Percentiles rank a stretch among this genome's conserved stretches.
phyloP scores from a whole-genome alignment of 306 rosid genomes.

The Dicorynia guianensis region DNA sequence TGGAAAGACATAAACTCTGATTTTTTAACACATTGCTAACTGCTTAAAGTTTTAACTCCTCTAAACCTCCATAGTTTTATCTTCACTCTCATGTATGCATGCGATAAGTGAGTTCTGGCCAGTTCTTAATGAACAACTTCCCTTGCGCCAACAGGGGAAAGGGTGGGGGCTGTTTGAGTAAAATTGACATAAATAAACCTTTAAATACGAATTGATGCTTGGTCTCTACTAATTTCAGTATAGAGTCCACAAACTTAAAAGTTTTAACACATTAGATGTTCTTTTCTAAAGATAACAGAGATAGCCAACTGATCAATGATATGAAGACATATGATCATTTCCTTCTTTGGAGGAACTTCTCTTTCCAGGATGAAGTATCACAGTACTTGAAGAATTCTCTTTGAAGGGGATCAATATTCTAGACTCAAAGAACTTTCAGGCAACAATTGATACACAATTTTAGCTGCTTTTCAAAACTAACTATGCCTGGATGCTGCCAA shows the following conservation, averaged over 20 bases:
- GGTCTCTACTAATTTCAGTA: neutral
- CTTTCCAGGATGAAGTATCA: neutral
- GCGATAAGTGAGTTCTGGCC: constrained; percentile 9
- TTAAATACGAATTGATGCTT: neutral
- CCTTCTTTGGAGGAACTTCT: constrained; percentile 23
- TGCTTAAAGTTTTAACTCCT: neutral
- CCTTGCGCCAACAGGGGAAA: neutral
- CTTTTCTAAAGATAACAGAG: constrained; percentile 4
- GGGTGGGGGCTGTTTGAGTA: no score
- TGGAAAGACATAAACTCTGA: neutral
- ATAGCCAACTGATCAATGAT: constrained; percentile 10
- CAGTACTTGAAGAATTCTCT: neutral
- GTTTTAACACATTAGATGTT: constrained; percentile 1
- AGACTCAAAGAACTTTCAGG: neutral
- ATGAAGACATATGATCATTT: neutral
- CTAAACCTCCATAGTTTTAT: constrained; percentile 6
- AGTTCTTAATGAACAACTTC: neutral
- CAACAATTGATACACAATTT: neutral
- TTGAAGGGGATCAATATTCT: neutral
- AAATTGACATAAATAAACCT: neutral
- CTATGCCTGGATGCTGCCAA: neutral
- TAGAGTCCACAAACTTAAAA: constrained; percentile 1
- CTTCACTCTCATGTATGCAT: constrained; percentile 10
- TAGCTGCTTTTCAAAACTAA: neutral
- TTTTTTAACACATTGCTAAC: neutral